Conservation (phyloP, 169 alveolate species). For the Cryptosporidium bovis region DNA sequence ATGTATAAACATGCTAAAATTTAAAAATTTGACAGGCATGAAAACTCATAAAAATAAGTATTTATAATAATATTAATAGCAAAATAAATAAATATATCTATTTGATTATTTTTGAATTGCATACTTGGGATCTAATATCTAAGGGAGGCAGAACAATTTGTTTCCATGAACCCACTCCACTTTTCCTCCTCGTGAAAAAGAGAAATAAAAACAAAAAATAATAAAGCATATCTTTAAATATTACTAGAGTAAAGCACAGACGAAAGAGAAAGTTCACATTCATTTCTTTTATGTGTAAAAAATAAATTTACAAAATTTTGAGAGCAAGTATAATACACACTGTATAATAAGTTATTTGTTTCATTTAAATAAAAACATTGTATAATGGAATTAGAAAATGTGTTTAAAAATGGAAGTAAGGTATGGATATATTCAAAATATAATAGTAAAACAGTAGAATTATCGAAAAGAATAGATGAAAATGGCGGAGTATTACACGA, state of each 20-base stretch:
- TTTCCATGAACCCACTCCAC: neutral
- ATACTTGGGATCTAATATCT: too few species aligned
- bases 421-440: slow-evolving; percentile 63
- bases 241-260: too few species aligned
- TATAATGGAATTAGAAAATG: slow-evolving; percentile 30
- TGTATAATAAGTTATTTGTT: too few species aligned
- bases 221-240: neutral
- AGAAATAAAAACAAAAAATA: slow-evolving; percentile 3
- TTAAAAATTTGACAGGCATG: slow-evolving; percentile 59
- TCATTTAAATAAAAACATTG: neutral
- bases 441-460: slow-evolving; percentile 29
- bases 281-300: too few species aligned
- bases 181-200: neutral
- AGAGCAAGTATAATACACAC: too few species aligned
- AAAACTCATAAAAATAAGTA: slow-evolving; percentile 16
- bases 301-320: too few species aligned
- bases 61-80: neutral
- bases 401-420: slow-evolving; percentile 13
- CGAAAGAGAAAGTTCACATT: too few species aligned
- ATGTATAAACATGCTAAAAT: slow-evolving; percentile 42
- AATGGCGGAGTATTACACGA: slow-evolving; percentile 5
- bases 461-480: slow-evolving; percentile 26
- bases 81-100: neutral
- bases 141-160: neutral
- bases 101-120: neutral